Conservation (phyloP, 495 filamentous ascomycete species). For the Aspergillus sclerotioniger region DNA sequence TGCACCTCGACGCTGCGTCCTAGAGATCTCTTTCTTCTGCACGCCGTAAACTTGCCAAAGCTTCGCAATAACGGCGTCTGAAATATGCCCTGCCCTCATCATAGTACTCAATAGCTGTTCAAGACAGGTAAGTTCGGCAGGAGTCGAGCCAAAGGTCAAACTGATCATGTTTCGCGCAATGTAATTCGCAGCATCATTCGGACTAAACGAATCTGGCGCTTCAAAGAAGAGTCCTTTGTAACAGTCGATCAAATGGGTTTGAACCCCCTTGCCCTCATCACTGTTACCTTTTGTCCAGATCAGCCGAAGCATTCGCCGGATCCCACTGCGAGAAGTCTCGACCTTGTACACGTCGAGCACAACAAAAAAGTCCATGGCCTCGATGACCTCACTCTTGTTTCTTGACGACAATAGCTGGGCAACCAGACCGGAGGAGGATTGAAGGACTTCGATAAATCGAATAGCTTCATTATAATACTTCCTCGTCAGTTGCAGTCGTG, state of each 20-base stretch:
- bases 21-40: slow-evolving; percentile 88
- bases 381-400: slow-evolving; percentile 97
- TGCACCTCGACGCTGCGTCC: slow-evolving; percentile 83
- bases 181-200: slow-evolving; percentile 92
- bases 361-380: slow-evolving; percentile 98
- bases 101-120: slow-evolving; percentile 94
- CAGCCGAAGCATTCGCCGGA: slow-evolving; percentile 88
- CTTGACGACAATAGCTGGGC: slow-evolving; percentile 85
- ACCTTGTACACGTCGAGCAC: slow-evolving; percentile 93
- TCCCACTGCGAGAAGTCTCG: slow-evolving; percentile 83
- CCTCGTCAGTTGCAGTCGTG: slow-evolving; percentile 78
- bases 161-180: slow-evolving; percentile 99
- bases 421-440: slow-evolving; percentile 71
- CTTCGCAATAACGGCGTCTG: slow-evolving; percentile 83
- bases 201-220: slow-evolving; percentile 79
- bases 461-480: slow-evolving; percentile 91
- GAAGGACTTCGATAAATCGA: slow-evolving; percentile 91
- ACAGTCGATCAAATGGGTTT: slow-evolving; percentile 94
- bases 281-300: slow-evolving; percentile 99
- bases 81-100: slow-evolving; percentile 90
- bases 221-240: slow-evolving; percentile 96
- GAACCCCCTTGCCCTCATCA: slow-evolving; percentile 97
- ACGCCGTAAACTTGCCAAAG: slow-evolving; percentile 97
- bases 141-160: slow-evolving; percentile 90
- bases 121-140: slow-evolving; percentile 90